Conservation (phyloP, 208 protist species). For the Crithidia acanthocephali region DNA sequence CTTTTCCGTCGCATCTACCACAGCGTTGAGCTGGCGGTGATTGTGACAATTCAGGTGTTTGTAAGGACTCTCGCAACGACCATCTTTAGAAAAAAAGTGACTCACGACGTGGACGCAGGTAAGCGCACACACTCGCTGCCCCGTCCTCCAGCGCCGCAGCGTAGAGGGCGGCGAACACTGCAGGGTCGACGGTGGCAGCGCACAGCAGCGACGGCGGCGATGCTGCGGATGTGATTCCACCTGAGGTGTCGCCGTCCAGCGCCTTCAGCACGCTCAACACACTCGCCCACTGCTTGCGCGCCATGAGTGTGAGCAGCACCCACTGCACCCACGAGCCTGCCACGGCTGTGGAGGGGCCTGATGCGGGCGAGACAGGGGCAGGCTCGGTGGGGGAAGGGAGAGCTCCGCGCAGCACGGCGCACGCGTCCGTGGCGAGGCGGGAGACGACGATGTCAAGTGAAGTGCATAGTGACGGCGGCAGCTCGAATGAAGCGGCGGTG, state of each 20-base stretch:
- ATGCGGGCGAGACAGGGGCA: neutral
- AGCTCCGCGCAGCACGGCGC: slow-evolving; percentile 2
- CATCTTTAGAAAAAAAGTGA: slow-evolving; percentile 79
- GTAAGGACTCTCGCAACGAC: no score
- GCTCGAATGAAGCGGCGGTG: neutral
- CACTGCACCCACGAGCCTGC: slow-evolving; percentile 35
- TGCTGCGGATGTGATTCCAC: neutral
- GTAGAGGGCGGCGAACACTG: slow-evolving; percentile 66
- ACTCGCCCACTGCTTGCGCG: slow-evolving; percentile 16
- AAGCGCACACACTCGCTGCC: slow-evolving; percentile 55
- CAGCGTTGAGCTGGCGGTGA: no score
- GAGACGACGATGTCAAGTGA: slow-evolving; percentile 14
- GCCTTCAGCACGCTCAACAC: slow-evolving; percentile 24
- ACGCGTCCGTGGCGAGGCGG: slow-evolving; percentile 18
- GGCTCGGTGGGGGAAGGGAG: neutral
- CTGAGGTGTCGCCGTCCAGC: slow-evolving; percentile 7
- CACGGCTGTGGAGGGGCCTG: slow-evolving; percentile 8
- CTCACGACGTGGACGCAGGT: slow-evolving; percentile 59
- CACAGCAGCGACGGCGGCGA: slow-evolving; percentile 23
- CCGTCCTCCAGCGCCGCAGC: slow-evolving; percentile 57
- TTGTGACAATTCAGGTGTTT: no score
- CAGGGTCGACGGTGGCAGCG: slow-evolving; percentile 46
- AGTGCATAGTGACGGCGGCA: neutral
- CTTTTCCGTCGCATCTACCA: no score
- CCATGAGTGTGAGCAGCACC: slow-evolving; percentile 32